Base-by-base conservation (phyloP, 1,139 yeast genomes). In the Protomyces pachydermus region DNA sequence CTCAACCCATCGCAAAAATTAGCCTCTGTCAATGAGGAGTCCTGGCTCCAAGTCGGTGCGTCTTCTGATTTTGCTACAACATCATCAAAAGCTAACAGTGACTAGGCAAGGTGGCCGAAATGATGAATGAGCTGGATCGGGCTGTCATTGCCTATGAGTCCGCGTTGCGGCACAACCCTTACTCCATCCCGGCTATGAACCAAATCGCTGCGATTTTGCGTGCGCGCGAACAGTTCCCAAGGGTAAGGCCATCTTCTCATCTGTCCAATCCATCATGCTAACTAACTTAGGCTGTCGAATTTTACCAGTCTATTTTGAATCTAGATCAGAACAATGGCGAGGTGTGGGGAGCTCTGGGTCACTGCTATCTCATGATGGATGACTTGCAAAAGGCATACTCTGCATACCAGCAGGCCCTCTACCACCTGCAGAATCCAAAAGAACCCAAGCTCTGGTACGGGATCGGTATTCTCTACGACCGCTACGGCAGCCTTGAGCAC, bases 391-490 rank as follows among this genome's bases (percentile, higher is more conserved):
- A 96, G 70, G 97, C 98, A 1, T 93, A 93, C 75, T 88, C 93
- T 57, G 97, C 98, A 10, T 93, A 93, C 76, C 98, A 93, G 77
- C 90, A 95, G 73, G 98, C 98, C 1, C 80, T 93, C 66, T 87
- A 89, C 74, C 93, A 91, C 73, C 78, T 91, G 74, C 91, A 89
- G 69, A 91, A 93, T 73, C 96, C 97, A 60, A 90, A 91, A 71
- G 97, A 91, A 60, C 98, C 98, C 63, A 91, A 91, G 74, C 82
- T 91, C 70, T 93, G 98, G 98, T 97, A 93, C 75, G 98, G 98
- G 0, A 93, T 93, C 70, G 98, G 98, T 50, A 93, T 93, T 67
- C 80, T 93, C 67, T 93, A 93, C 75, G 98, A 93, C 75, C 81
- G 98, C 61, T 93, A 93, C 74, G 98, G 98, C 16, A 88, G 96